Evolutionary conservation across 1,284 basidiomycete species (phyloP).

Genomic region (Puccinia horiana): DNA sequence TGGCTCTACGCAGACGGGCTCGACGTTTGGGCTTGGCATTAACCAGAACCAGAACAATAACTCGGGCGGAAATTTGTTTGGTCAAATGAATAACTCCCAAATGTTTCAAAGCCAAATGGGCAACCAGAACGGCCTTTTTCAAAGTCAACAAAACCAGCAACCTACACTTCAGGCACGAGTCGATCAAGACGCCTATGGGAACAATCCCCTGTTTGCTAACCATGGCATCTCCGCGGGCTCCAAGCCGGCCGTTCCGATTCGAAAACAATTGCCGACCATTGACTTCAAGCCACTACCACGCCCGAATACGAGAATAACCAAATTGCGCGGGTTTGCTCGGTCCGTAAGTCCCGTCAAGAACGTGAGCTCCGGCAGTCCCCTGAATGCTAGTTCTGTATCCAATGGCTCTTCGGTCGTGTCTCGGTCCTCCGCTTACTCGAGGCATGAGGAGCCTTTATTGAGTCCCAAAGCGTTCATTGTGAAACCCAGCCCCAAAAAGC

Average conservation of each 20-base stretch:
- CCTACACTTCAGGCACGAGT: slow-evolving; percentile 74
- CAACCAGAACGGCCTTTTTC: slow-evolving; percentile 42
- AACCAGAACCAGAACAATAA: slow-evolving; percentile 32
- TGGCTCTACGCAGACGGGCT: slow-evolving; percentile 41
- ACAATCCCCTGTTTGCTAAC: slow-evolving; percentile 65
- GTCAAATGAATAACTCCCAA: slow-evolving; percentile 36
- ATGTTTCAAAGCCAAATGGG: slow-evolving; percentile 22
- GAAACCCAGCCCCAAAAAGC: slow-evolving; percentile 47
- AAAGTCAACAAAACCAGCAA: slow-evolving; percentile 54
- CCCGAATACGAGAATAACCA: slow-evolving; percentile 46
- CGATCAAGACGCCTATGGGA: slow-evolving; percentile 80
- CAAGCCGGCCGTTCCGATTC: slow-evolving; percentile 47
- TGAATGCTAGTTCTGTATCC: slow-evolving; percentile 16
- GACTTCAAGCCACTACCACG: slow-evolving; percentile 49
- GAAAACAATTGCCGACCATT: slow-evolving; percentile 42
- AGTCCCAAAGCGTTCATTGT: slow-evolving; percentile 49
- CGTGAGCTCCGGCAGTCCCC: slow-evolving; percentile 12
- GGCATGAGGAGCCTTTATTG: slow-evolving; percentile 42
- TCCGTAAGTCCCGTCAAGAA: slow-evolving; percentile 46
- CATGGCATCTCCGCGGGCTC: slow-evolving; percentile 37
- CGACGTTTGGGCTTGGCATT: slow-evolving; percentile 32
- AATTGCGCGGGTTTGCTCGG: slow-evolving; percentile 46
- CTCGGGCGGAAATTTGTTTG: slow-evolving; percentile 52
- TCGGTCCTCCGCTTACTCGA: slow-evolving; percentile 43
- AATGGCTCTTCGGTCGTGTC: slow-evolving; percentile 32